Conservation (phyloP, 1,284 basidiomycete genomes). For the Somion occarium region DNA sequence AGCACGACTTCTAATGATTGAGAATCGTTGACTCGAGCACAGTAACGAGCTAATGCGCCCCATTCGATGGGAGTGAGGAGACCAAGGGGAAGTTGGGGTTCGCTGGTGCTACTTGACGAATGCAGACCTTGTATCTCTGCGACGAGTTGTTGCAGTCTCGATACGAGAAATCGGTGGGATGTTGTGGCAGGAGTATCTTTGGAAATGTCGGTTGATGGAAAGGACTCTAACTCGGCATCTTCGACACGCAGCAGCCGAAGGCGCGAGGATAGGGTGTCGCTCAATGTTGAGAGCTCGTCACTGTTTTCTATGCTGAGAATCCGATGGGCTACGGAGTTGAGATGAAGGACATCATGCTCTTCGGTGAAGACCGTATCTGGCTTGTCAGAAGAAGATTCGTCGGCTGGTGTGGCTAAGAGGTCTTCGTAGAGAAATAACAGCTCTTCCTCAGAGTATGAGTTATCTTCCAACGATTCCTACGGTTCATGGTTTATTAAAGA, state of each 20-base stretch:
- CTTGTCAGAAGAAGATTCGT: slow-evolving; percentile 23
- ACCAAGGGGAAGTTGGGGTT: slow-evolving; percentile 27
- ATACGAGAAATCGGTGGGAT: neutral
- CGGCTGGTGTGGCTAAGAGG: slow-evolving; percentile 38
- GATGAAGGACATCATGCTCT: slow-evolving; percentile 4
- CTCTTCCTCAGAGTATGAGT: slow-evolving; percentile 45
- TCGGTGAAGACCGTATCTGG: slow-evolving; percentile 13
- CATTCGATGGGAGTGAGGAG: slow-evolving; percentile 48
- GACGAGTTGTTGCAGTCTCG: neutral
- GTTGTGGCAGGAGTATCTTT: neutral
- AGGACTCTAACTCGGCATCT: slow-evolving; percentile 4
- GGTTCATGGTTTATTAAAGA: neutral
- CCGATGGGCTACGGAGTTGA: neutral
- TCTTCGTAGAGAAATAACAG: slow-evolving; percentile 49
- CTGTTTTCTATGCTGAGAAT: slow-evolving; percentile 5
- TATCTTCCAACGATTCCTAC: slow-evolving; percentile 17
- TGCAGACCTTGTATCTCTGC: neutral
- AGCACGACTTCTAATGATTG: slow-evolving; percentile 31
- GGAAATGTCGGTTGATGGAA: neutral
- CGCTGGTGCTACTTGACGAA: neutral
- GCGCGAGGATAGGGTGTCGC: slow-evolving; percentile 1
- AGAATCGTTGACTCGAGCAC: slow-evolving; percentile 33
- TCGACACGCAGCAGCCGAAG: slow-evolving; percentile 12
- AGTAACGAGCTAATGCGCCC: slow-evolving; percentile 36
- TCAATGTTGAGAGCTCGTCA: neutral